Base-by-base conservation (phyloP, 2,329 filamentous ascomycete genomes). In the Thyridium curvatum region DNA sequence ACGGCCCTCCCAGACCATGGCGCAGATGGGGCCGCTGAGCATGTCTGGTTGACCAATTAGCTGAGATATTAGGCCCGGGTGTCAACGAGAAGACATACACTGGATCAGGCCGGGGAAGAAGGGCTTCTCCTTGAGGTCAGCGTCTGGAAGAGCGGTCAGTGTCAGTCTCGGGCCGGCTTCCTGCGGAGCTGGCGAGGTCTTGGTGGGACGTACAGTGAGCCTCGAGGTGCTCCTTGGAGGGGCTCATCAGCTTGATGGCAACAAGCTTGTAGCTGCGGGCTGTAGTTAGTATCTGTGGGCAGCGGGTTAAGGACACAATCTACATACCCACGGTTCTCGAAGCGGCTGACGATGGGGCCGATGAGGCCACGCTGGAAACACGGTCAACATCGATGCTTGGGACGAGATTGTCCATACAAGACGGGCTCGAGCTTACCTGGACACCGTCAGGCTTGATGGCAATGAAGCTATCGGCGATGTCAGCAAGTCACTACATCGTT, bases 401-500 rank as follows among this genome's bases (percentile, higher is more conserved):
- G 15, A 32, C 12, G 7, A 21, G 9, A 35, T 14, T 13, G 37
- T 37, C 17, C 8, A 18, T 12, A 7, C 18, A 6, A 12, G 9
- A 5, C 16, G n/a, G 12, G 9, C 17, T 37, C 35, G 34, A 43
- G 44, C 72, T 55, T 83, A 94, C 89, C 84, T 96, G 93, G 74
- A 97, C 93, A 69, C 93, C 93, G 74, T 97, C 93, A 59, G 91
- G 93, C 89, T 98, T 98, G 82, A 98, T 88, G 66, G 93, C 93
- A 80, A 97, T 97, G 86, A 97, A 97, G 77, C 91, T 97, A 61
- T 45, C 10, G 37, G 33, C n/a, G 9, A 32, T 30, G 42, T 52
- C 33, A 41, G 28, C 13, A 45, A 41, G n/a, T 26, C 21, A 26
- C 6, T 26, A 6, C 21, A 26, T 26, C 21, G 21, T 6, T 26